Base-by-base conservation (phyloP, 305 asterid species). In the Stenogyne calaminthoides region DNA sequence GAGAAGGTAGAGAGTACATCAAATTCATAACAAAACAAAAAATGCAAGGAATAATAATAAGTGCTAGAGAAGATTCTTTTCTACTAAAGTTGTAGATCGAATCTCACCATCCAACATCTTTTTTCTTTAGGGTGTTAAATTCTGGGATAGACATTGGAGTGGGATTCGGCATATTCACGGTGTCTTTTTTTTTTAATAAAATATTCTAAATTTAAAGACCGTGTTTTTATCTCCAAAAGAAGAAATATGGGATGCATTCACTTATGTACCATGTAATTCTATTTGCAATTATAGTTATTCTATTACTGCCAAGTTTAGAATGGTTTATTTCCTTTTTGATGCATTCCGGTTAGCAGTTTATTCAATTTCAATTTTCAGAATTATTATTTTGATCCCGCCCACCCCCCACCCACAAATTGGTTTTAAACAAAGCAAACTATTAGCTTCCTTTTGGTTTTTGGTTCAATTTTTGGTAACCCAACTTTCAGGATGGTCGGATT, bases 91-190 rank as follows among this genome's bases (percentile, higher is more conserved):
- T 66, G 42, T 14, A 72, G 16, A 19, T 52, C 42, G 20, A 46
- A 16, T 34, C n/a, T n/a, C n/a, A 65, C 42, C 56, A 78, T 73
- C 69, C 47, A 49, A n/a, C 46, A 63, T 36, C 55, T 19, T 60
- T 4, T 62, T 49, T 57, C 62, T 62, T 34, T 9, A 16, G 11
- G 62, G 36, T 1, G 51, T 51, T 10, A 52, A 34, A n/a, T 64
- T 22, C 5, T 7, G 6, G n/a, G n/a, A n/a, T n/a, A n/a, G n/a
- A n/a, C 9, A 16, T 44, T 51, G 7, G 3, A 36, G 56, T 32
- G 22, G 29, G 20, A 63, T 34, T 22, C 14, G 54, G 39, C 57
- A 32, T 34, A 44, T 58, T 3, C 47, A 18, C 34, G 3, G 19
- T 29, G 34, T 58, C 20, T 66, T 40, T 22, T 6, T 27, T 65